Evolutionary conservation across 192 early-diverging fungal species (phyloP).

Genomic region (Coemansia sp.): DNA sequence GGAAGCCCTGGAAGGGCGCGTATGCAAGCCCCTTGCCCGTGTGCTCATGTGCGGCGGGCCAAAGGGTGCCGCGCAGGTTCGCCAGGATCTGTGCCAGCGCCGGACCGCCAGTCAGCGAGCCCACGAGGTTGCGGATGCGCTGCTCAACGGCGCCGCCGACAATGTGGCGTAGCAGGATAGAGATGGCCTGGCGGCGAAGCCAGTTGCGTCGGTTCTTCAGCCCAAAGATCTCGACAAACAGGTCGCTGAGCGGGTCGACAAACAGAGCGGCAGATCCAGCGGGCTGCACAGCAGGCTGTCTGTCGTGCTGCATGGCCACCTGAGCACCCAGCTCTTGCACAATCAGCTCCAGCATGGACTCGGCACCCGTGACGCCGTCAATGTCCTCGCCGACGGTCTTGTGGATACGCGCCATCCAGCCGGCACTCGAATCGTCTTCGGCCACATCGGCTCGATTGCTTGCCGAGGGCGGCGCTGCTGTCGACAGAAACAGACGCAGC

Average conservation of each 20-base stretch:
- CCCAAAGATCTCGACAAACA: constrained; percentile 94
- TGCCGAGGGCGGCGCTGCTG: constrained; percentile 18
- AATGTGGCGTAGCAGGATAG: constrained; percentile 80
- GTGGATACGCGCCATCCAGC: constrained; percentile 61
- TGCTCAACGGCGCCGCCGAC: constrained; percentile 86
- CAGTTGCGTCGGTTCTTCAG: constrained; percentile 82
- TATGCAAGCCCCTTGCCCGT: neutral
- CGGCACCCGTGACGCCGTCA: constrained; percentile 64
- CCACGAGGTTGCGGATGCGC: constrained; percentile 43
- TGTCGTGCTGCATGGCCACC: constrained; percentile 40
- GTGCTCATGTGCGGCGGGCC: constrained; percentile 16
- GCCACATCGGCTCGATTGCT: neutral
- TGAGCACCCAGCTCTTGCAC: constrained; percentile 66
- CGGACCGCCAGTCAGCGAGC: constrained; percentile 23
- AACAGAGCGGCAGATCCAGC: constrained; percentile 50
- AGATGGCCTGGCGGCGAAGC: constrained; percentile 82
- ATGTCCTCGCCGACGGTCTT: constrained; percentile 71
- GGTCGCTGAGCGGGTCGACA: constrained; percentile 72
- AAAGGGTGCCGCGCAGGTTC: constrained; percentile 35
- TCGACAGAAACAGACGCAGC: constrained; percentile 70
- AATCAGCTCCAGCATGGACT: constrained; percentile 67
- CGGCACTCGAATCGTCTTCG: neutral
- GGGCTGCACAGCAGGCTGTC: neutral
- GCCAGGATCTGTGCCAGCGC: constrained; percentile 18
- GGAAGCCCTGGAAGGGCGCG: constrained; percentile 6